These are phyloP conservation scores for Clavaria fumosa DNA, from an alignment of 768 basidiomycete species.

Conservation along the genomic window DNA sequence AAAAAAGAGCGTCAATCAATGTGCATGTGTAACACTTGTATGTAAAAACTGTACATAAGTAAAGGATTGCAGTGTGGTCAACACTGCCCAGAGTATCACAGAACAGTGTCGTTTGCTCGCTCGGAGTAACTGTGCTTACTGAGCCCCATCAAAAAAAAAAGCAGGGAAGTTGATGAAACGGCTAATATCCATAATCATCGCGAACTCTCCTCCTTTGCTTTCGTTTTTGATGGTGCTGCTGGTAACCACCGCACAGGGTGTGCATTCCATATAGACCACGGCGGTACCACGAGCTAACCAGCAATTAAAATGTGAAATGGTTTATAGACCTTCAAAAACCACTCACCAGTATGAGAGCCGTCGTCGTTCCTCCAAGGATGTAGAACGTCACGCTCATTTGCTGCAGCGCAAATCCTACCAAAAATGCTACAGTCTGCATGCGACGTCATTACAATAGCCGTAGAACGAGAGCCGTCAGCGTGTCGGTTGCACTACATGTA, in stretches of 20 bases:
- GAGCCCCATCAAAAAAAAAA: constrained; percentile 10
- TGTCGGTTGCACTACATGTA: neutral
- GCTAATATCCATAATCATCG: neutral
- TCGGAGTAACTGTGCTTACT: neutral
- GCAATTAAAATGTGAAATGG: neutral
- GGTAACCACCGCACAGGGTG: constrained; percentile 52
- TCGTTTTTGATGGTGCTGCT: constrained; percentile 18
- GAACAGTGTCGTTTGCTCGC: neutral
- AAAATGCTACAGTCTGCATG: constrained; percentile 36
- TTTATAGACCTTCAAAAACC: neutral
- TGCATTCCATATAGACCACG: constrained; percentile 52
- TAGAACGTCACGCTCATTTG: constrained; percentile 39
- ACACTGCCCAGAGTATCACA: neutral
- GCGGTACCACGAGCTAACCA: constrained; percentile 42
- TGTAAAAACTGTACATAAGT: too few relatives aligned
- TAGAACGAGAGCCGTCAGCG: neutral
- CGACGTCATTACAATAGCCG: neutral
- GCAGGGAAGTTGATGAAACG: constrained; percentile 22
- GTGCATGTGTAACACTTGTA: too few relatives aligned
- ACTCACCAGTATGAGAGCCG: constrained; percentile 29
- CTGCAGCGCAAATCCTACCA: constrained; percentile 40
- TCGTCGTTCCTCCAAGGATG: constrained; percentile 26
- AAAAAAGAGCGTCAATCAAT: too few relatives aligned
- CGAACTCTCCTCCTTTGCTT: constrained; percentile 12
- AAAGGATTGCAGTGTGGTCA: too few relatives aligned